These are phyloP conservation scores for Cyclocybe aegerita DNA, from an alignment of 768 basidiomycete genomes.

Conservation along the genomic window DNA sequence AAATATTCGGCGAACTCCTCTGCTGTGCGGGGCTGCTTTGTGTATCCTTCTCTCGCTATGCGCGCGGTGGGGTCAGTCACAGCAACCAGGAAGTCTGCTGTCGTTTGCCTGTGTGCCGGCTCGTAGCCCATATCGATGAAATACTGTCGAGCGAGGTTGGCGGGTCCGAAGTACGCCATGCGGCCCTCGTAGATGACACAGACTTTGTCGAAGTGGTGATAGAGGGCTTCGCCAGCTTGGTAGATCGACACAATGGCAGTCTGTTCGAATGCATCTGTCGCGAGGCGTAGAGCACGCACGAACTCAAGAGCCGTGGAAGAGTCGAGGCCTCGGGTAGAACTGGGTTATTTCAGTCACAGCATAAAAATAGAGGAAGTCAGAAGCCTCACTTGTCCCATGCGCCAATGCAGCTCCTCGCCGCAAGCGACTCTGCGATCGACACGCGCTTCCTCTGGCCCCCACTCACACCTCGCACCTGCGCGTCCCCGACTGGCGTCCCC, in stretches of 20 bases:
- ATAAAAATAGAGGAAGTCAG: background rate
- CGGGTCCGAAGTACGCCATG: constrained; percentile 75
- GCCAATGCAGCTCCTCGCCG: constrained; percentile 54
- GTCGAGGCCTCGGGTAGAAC: constrained; percentile 65
- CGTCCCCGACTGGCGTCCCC: constrained; percentile 78
- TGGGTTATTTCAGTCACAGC: constrained; percentile 23
- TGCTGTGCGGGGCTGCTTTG: constrained; percentile 50
- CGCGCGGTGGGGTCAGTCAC: constrained; percentile 65
- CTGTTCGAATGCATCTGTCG: constrained; percentile 53
- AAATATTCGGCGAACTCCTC: constrained; percentile 57
- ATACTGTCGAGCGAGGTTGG: constrained; percentile 62
- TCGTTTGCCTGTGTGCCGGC: constrained; percentile 62
- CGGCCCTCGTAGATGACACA: constrained; percentile 74
- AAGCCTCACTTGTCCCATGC: constrained; percentile 64
- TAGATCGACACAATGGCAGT: constrained; percentile 82
- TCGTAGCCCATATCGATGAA: constrained; percentile 64
- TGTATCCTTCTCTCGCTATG: constrained; percentile 41
- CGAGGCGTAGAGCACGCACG: constrained; percentile 60
- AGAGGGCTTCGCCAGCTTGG: constrained; percentile 74
- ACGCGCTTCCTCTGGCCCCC: constrained; percentile 85
- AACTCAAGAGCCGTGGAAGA: constrained; percentile 75
- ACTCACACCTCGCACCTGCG: constrained; percentile 70
- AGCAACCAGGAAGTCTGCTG: constrained; percentile 61
- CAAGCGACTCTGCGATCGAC: constrained; percentile 66
- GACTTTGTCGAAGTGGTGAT: constrained; percentile 75